These are phyloP conservation scores for Penstemon barbatus DNA, from an alignment of 257 asterid genomes.

Conservation along the genomic window DNA sequence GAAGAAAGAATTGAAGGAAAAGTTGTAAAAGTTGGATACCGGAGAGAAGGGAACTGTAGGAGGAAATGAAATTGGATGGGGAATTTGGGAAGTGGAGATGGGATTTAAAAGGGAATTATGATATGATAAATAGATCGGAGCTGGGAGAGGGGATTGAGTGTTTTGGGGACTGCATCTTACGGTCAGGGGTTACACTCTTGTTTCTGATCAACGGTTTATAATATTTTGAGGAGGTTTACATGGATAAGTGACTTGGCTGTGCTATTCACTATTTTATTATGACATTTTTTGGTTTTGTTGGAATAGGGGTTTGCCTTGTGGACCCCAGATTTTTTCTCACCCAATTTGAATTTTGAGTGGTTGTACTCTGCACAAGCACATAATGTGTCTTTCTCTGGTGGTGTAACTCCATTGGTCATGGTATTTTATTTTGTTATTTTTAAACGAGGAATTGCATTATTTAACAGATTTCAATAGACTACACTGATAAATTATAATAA, in stretches of 20 bases:
- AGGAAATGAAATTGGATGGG: conserved; percentile 27
- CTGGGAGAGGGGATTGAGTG: conserved; percentile 24
- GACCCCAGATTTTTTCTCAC: conserved; percentile 12
- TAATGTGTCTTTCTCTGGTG: not conserved
- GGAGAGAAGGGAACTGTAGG: conserved; percentile 20
- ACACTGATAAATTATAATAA: too few species aligned
- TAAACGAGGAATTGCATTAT: too few species aligned
- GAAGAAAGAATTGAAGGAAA: not conserved
- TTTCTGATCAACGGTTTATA: conserved; percentile 35
- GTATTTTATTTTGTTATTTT: too few species aligned
- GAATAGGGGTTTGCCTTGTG: conserved; percentile 12
- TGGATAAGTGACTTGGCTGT: conserved; percentile 56
- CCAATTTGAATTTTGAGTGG: conserved; percentile 12
- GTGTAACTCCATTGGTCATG: conserved; percentile 10
- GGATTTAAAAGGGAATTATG: conserved; percentile 51
- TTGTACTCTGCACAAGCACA: conserved; percentile 1
- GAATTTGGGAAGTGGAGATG: conserved; percentile 19
- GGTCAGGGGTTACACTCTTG: conserved; percentile 41
- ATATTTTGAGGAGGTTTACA: not conserved
- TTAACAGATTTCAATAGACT: too few species aligned
- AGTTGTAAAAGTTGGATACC: not conserved
- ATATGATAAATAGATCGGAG: conserved; percentile 23
- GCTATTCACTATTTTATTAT: conserved; percentile 27
- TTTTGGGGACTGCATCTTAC: conserved; percentile 44
- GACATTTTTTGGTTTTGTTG: not conserved